Base-by-base conservation (phyloP, 2,329 filamentous ascomycete species). In the Penicillium sp. region DNA sequence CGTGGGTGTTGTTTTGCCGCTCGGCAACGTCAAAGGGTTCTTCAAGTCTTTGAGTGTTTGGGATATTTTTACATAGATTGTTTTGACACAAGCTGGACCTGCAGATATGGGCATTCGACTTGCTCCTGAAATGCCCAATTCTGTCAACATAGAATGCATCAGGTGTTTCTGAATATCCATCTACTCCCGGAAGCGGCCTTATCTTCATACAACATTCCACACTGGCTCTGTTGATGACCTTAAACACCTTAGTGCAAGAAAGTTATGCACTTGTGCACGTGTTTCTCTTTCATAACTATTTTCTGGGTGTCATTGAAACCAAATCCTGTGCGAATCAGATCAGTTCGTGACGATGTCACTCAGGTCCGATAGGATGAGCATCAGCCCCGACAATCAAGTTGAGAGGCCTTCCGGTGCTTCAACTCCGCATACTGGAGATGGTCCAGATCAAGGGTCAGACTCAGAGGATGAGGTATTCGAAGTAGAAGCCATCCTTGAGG, bases 401-500 rank as follows among this genome's bases (percentile, higher is more conserved):
- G 47, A 3, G 8, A n/a, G 14, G 13, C 13, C n/a, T 27, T 16
- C 31, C 4, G 1, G n/a, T 33, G 24, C 19, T 16, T 53, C 52
- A 31, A 79, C 19, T 14, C 19, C 19, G 19, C n/a, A 19, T 13
- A 42, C 84, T 49, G 78, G 73, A 24, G 81, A 87, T 39, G 24
- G n/a, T 5, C 19, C 21, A 10, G 33, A 42, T 7, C 19, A 4
- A 42, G 19, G 4, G 2, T 42, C 39, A 22, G 19, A 22, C 11
- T 9, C n/a, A 22, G 39, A 42, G 19, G 39, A 27, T 3, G 48
- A 50, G n/a, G 33, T 26, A 3, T 50, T 50, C 16, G 48, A 50
- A 10, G 48, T 88, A 7, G 82, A 87, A 44, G 72, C 74, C 16
- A 78, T 89, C 33, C 70, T 85, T 19, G 77, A 78, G 1, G 80